Evolutionary conservation across 2,329 filamentous ascomycete genomes (phyloP).

Genomic region (Pseudogymnoascus sp.): DNA sequence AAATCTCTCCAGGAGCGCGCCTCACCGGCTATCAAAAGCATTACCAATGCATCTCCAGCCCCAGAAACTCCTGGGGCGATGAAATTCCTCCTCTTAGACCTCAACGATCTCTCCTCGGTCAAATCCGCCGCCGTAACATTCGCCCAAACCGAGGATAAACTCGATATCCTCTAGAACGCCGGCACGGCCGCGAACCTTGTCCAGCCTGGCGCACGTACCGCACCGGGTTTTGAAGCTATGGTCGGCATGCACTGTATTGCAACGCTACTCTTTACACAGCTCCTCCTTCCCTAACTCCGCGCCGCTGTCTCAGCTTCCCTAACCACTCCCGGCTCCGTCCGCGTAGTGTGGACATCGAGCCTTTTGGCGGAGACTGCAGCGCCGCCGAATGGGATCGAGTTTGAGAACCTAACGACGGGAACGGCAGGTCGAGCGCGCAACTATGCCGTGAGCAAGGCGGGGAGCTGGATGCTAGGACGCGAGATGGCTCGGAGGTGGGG

Average conservation of each 20-base stretch:
- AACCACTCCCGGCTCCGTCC: slow-evolving; percentile 11
- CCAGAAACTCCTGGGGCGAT: slow-evolving; percentile 27
- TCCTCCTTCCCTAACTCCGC: slow-evolving; percentile 34
- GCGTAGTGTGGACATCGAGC: slow-evolving; percentile 18
- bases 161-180: slow-evolving; percentile 23
- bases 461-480: slow-evolving; percentile 16
- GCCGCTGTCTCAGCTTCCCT: not conserved
- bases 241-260: slow-evolving; percentile 17
- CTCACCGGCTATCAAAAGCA: slow-evolving; percentile 30
- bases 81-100: slow-evolving; percentile 32
- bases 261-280: slow-evolving; percentile 16
- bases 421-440: slow-evolving; percentile 10
- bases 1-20: slow-evolving; percentile 24
- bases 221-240: slow-evolving; percentile 14
- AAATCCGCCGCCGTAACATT: slow-evolving; percentile 19
- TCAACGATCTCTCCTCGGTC: slow-evolving; percentile 20
- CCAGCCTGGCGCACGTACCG: not conserved
- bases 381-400: slow-evolving; percentile 12
- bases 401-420: slow-evolving; percentile 11
- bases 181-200: slow-evolving; percentile 13
- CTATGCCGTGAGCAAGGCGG: slow-evolving; percentile 17
- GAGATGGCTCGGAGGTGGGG: slow-evolving; percentile 11
- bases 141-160: slow-evolving; percentile 13
- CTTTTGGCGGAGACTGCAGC: slow-evolving; percentile 14
- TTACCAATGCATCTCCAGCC: slow-evolving; percentile 26